Evolutionary conservation across 768 basidiomycete genomes (phyloP), one percentile per base, ranked within the genome.

Genomic region (Infundibulicybe gibba): DNA sequence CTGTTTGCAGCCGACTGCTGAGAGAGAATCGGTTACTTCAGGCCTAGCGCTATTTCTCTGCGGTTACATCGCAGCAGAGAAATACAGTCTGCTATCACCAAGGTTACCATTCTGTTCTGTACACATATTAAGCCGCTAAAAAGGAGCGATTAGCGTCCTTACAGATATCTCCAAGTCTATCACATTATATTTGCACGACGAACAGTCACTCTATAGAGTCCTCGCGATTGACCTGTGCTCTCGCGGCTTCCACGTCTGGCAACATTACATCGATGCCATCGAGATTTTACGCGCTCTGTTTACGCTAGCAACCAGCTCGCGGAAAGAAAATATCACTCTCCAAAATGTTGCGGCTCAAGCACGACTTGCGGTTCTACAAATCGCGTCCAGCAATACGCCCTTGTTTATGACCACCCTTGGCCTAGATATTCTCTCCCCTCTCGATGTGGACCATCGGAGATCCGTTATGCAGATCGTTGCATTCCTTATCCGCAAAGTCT

Each of bases 381-480:
- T 97, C 37, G 94, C 94, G 1, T 75, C 82, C 0, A 76, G 76
- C 40, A 87, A 94, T 54, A 92, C 94, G 5, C 81, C 83, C 4
- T 64, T 98, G 10, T 95, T 98, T 68, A 97, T 98, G 87, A 88
- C 92, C 0, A 97, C 95, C 0, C 64, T 99, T 34, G 83, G 86
- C 3, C 74, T 95, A 53, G 97, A 97, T 59, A 93, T 98, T 43
- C 67, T 95, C 16, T 83, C 85, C 31, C 85, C 89, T 9, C 75
- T 76, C 14, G 81, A 79, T 4, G 70, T 89, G 15, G 83, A 87
- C 33, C 85, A 94, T 50, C 75, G 93, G 17, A 92, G 85, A 56
- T 83, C 89, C 6, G 87, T 97, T 19, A 81, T 98, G 80, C 94
- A 94, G 61, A 79, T 99, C 2, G 80, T 98, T 12, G 93, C 92